Evolutionary conservation across 768 basidiomycete species (phyloP).

Genomic region (Crepidotus variabilis): DNA sequence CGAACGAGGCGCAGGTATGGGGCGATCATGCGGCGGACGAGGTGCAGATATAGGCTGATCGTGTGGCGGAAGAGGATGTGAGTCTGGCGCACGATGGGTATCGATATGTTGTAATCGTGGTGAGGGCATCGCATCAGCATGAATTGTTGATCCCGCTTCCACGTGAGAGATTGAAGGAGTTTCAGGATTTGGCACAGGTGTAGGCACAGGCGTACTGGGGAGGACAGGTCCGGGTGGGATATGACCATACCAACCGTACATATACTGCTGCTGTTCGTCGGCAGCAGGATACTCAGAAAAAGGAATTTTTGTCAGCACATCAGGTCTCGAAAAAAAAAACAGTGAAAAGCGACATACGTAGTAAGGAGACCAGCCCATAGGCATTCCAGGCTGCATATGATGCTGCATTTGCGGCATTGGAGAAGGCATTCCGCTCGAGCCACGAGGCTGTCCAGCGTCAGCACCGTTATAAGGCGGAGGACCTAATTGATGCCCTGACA

Average conservation of each 20-base stretch:
- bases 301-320: not conserved
- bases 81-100: constrained; percentile 40
- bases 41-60: not conserved
- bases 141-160: constrained; percentile 28
- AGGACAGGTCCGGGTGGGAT: constrained; percentile 47
- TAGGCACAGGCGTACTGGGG: constrained; percentile 61
- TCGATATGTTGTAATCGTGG: not conserved
- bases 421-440: constrained; percentile 36
- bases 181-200: constrained; percentile 58
- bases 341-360: constrained; percentile 42
- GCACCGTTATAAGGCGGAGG: constrained; percentile 35
- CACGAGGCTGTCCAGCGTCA: constrained; percentile 42
- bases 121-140: not conserved
- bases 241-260: constrained; percentile 44
- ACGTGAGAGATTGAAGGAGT: constrained; percentile 67
- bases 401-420: constrained; percentile 34
- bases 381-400: constrained; percentile 33
- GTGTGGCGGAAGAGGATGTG: constrained; percentile 10
- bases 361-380: constrained; percentile 40
- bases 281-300: constrained; percentile 35
- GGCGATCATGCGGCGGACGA: no score
- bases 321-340: no score
- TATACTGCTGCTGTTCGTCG: constrained; percentile 40
- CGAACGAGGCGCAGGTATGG: no score
- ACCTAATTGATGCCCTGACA: constrained; percentile 66